These are phyloP conservation scores for Schwanniomyces vanrijiae DNA, from an alignment of 805 yeast species.

Conservation along the genomic window DNA sequence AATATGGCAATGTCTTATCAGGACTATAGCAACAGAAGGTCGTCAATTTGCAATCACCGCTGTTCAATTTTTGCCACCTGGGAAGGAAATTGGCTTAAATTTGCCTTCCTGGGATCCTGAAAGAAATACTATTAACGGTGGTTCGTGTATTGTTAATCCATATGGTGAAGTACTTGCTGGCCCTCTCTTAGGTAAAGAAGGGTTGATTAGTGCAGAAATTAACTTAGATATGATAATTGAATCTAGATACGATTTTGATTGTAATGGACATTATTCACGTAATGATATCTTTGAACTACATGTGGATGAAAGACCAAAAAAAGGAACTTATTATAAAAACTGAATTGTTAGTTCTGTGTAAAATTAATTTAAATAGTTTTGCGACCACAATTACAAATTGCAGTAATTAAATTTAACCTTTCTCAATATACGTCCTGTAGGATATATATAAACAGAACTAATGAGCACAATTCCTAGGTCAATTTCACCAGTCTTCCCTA, in stretches of 20 bases:
- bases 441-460: not conserved
- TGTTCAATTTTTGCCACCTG: slow-evolving; percentile 38
- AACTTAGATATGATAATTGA: slow-evolving; percentile 35
- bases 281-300: slow-evolving; percentile 43
- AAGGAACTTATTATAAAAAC: not conserved
- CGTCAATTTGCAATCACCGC: slow-evolving; percentile 40
- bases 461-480: slow-evolving; percentile 1
- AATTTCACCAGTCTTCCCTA: not conserved
- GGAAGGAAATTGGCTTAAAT: slow-evolving; percentile 24
- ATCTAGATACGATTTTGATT: slow-evolving; percentile 44
- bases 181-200: slow-evolving; percentile 41
- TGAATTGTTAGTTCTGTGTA: not conserved
- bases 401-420: not conserved
- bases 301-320: slow-evolving; percentile 31
- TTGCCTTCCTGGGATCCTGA: slow-evolving; percentile 17
- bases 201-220: slow-evolving; percentile 39
- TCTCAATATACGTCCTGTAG: not conserved
- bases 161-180: slow-evolving; percentile 37
- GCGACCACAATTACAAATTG: not conserved
- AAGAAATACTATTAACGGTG: slow-evolving; percentile 36
- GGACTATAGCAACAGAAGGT: slow-evolving; percentile 41
- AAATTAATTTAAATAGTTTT: not conserved
- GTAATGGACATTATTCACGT: slow-evolving; percentile 40
- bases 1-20: slow-evolving; percentile 43
- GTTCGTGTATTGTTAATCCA: slow-evolving; percentile 24